Base-by-base conservation (phyloP, 2,329 filamentous ascomycete species). In the Dactylellina cionopaga region DNA sequence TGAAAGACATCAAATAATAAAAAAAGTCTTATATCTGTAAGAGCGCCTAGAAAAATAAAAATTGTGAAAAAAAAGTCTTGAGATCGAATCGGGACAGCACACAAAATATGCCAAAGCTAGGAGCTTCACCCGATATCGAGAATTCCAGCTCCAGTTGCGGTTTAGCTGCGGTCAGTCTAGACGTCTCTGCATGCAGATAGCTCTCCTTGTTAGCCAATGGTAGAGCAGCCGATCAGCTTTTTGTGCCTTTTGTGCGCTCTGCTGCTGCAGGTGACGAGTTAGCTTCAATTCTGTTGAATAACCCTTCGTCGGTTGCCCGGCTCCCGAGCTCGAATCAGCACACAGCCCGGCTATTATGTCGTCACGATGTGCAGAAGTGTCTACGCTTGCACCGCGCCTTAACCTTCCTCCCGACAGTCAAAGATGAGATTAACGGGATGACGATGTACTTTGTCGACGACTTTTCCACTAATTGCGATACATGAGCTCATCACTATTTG, bases 101-200 rank as follows among this genome's bases (percentile, higher is more conserved):
- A 64, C 37, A 44, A n/a, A 19, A n/a, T 15, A 9, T 37, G n/a
- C 62, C 62, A 66, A 66, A 66, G 62, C 62, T 22, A 58, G 62
- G 62, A 56, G 51, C 62, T 66, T 66, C 47, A 64, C 27, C 60
- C 60, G 60, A 54, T n/a, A n/a, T n/a, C 17, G 19, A 29, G 41
- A 47, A 17, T 19, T 27, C 13, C n/a, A 52, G 11, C 35, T 35
- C 9, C 19, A 31, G 29, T 35, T 24, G 22, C 15, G 25, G 24
- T 4, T 22, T 52, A 51, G 46, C 7, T 33, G 46, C 46, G 37
- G 47, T 22, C n/a, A n/a, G n/a, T n/a, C n/a, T n/a, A n/a, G n/a
- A n/a, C n/a, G n/a, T n/a, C n/a, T n/a, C n/a, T n/a, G n/a, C n/a
- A n/a, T n/a, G n/a, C n/a, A n/a, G n/a, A n/a, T n/a, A n/a, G n/a